Base-by-base conservation (phyloP, 2,329 filamentous ascomycete genomes). In the Sporothrix mexicana region DNA sequence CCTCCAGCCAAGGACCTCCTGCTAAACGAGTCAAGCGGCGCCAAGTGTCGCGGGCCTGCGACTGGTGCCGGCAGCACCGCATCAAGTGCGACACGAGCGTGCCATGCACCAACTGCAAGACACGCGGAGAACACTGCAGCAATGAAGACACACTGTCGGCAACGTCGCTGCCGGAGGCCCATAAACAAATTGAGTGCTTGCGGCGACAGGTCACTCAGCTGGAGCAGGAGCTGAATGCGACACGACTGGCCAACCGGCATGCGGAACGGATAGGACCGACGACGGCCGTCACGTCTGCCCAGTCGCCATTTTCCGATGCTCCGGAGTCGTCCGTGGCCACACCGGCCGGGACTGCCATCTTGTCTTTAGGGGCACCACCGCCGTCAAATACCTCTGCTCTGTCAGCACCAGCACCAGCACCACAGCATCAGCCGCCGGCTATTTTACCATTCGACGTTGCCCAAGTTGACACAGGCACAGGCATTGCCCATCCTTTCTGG, bases 61-160 rank as follows among this genome's bases (percentile, higher is more conserved):
- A 80, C 73, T 80, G 80, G 77, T 84, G 83, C 74, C 82, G 82
- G 2, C 77, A 80, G 62, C 79, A 83, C 70, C 80, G 83, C 17
- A 79, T 83, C 68, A 84, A 83, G 76, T 84, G 83, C 76, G 82
- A 84, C 75, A 80, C 78, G 69, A 77, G 77, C 30, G 74, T 78
- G 69, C 83, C 83, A 10, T 84, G 83, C 76, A 76, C 74, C 47
- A 84, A 84, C 75, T 84, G 83, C 75, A 75, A 1, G 49, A 57
- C 49, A 12, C 67, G 67, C 2, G 67, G 67, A n/a, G 36, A 30
- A 1, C 51, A 53, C 30, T 69, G 67, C 67, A 69, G 67, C 67
- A 69, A 57, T 36, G 5, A 57, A 10, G 30, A 69, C 20, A 1
- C 17, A 7, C 36, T 23, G n/a, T 13, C 41, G 41, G 61, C 36